Percentiles rank a stretch among this genome's conserved stretches.
phyloP scores from a whole-genome alignment of 176 grass and related monocot genomes.

The Sorghum bicolor region Sorghum_bicolor_NCBIv3 NC_012878.2:7278001-7278500 shows the following conservation, averaged over 20 bases:
- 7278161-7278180: neutral
- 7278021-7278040: neutral
- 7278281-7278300: neutral
- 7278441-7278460: neutral
- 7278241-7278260: neutral
- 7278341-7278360: neutral
- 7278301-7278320: neutral
- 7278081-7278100: neutral
- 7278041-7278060: conserved; percentile 37
- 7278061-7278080: neutral
- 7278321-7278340: no score
- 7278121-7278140: neutral
- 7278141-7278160: neutral
- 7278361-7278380: neutral
- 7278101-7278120: neutral
- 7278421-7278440: neutral
- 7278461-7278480: neutral
- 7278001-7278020: conserved; percentile 25
- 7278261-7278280: neutral
- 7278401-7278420: neutral
- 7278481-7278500: neutral
- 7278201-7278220: neutral
- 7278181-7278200: neutral
- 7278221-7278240: neutral
- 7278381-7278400: neutral